A percentile compares a stretch with the other conserved stretches of the same genome.
Conservation (phyloP, 345 rosid species). For the Boechera divaricarpa region DNA sequence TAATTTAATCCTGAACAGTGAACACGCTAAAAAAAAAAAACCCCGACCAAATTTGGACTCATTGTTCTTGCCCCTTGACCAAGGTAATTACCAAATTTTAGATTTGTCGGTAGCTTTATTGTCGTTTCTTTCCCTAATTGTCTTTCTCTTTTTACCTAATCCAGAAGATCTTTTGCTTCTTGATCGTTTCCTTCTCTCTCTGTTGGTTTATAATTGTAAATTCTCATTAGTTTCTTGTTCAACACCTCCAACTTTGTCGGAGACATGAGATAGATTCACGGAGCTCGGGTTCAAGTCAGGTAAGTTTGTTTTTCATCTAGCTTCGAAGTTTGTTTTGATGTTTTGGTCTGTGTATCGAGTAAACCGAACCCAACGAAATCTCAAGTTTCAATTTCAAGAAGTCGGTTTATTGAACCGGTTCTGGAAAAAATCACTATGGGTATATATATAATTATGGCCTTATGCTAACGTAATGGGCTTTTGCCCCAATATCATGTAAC, state of each 20-base stretch:
- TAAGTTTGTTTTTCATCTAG: slow-evolving; percentile 18
- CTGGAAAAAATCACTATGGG: neutral
- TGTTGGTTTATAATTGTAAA: neutral
- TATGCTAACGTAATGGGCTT: neutral
- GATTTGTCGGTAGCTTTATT: slow-evolving; percentile 25
- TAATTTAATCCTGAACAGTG: neutral
- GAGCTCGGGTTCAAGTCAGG: neutral
- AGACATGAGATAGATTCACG: neutral
- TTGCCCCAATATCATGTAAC: neutral
- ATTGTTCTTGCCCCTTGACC: slow-evolving; percentile 31
- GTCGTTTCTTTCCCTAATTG: neutral
- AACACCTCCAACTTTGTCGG: slow-evolving; percentile 1
- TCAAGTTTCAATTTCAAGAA: neutral
- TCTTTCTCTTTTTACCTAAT: slow-evolving; percentile 20
- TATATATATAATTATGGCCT: slow-evolving; percentile 9
- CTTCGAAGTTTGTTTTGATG: slow-evolving; percentile 1
- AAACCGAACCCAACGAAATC: slow-evolving; percentile 7
- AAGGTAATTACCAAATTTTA: slow-evolving; percentile 26
- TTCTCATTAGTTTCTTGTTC: neutral
- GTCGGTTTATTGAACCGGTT: neutral
- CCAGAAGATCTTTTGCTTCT: slow-evolving; percentile 24
- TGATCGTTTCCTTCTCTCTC: neutral
- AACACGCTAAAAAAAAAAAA: neutral
- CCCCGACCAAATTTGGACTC: slow-evolving; percentile 25
- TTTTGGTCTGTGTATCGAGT: neutral